These are phyloP conservation scores for Sporothrix euskadiensis DNA, from an alignment of 2,329 filamentous ascomycete genomes.

Conservation along the genomic window DNA sequence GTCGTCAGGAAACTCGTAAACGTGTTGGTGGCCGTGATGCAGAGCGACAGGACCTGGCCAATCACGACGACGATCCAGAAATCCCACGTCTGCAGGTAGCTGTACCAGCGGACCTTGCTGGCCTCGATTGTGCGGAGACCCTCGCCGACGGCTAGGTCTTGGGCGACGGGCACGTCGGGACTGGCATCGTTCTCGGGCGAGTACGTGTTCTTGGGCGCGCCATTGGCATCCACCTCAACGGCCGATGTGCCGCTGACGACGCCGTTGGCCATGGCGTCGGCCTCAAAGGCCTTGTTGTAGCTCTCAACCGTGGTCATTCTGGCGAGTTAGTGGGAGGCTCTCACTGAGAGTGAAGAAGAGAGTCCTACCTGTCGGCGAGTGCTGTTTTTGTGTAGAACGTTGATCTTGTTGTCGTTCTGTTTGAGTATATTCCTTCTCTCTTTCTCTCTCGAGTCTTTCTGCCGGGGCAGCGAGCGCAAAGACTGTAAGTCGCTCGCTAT, in stretches of 20 bases:
- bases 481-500: conserved; percentile 64
- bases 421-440: not conserved
- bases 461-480: conserved; percentile 63
- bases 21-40: conserved; percentile 91
- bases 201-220: not conserved
- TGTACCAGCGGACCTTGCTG: conserved; percentile 59
- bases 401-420: not conserved
- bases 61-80: conserved; percentile 83
- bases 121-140: conserved; percentile 59
- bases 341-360: no score
- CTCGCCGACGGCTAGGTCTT: conserved; percentile 47
- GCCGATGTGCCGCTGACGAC: conserved; percentile 6
- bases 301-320: conserved; percentile 16
- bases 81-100: conserved; percentile 78
- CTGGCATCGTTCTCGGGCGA: not conserved
- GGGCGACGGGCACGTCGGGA: conserved; percentile 34
- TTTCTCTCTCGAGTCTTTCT: conserved; percentile 53
- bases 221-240: conserved; percentile 12
- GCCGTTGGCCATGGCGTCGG: conserved; percentile 13
- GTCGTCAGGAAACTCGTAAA: conserved; percentile 73
- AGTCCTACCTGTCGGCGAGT: not conserved
- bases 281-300: conserved; percentile 26
- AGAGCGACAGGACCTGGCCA: conserved; percentile 82
- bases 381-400: not conserved
- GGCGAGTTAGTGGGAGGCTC: not conserved